Conservation (phyloP, 225 moss, liverwort and hornwort species). For the Ulota crispa region DNA sequence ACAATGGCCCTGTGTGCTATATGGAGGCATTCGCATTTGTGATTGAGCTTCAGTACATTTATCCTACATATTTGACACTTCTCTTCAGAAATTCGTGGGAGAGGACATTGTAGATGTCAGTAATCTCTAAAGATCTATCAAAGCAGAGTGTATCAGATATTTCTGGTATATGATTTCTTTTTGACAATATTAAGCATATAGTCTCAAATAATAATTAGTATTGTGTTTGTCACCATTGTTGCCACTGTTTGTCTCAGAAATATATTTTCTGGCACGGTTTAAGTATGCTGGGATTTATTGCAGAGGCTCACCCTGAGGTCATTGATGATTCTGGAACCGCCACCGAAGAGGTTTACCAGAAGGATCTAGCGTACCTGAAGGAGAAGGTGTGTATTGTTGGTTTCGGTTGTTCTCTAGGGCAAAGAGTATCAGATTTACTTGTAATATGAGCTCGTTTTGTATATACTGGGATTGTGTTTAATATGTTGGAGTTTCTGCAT, state of each 20-base stretch:
- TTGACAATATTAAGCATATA: neutral
- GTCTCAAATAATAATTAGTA: neutral
- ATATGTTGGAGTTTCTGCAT: neutral
- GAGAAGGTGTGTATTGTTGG: slow-evolving; percentile 40
- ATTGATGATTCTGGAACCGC: slow-evolving; percentile 44
- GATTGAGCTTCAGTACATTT: neutral
- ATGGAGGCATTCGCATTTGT: neutral
- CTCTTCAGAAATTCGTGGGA: neutral
- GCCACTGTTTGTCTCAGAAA: neutral
- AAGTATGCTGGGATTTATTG: neutral
- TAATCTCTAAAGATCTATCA: neutral
- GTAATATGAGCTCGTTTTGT: neutral
- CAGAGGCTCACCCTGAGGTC: slow-evolving; percentile 67
- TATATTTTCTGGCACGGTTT: neutral
- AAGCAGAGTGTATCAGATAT: neutral
- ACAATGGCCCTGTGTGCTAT: neutral
- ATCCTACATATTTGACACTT: neutral
- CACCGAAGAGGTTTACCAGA: slow-evolving; percentile 47
- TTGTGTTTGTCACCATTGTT: neutral
- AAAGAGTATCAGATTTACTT: neutral
- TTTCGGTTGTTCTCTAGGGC: neutral
- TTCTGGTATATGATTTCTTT: neutral
- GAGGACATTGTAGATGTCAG: neutral
- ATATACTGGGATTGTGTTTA: neutral
- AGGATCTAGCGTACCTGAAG: slow-evolving; percentile 59